Conservation (phyloP, 2,329 filamentous ascomycete species). For the Gnomoniopsis sp. region DNA sequence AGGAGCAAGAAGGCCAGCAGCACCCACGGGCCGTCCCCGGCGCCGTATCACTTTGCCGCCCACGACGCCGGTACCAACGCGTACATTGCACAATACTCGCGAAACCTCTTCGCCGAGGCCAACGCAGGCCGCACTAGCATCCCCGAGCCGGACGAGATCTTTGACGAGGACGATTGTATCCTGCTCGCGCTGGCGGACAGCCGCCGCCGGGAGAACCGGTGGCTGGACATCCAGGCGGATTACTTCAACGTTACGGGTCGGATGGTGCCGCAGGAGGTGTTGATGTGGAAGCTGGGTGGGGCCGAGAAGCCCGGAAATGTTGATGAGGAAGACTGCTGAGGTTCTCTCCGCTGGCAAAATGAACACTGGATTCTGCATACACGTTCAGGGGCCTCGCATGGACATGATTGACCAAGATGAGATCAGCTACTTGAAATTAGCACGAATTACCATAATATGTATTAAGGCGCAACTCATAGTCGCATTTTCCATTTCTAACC, state of each 20-base stretch:
- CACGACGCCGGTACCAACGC: conserved; percentile 20
- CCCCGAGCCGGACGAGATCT: conserved; percentile 12
- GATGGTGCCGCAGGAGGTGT: conserved; percentile 35
- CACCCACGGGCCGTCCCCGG: not conserved
- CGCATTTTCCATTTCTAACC: no score
- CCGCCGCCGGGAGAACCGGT: conserved; percentile 30
- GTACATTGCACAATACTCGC: conserved; percentile 13
- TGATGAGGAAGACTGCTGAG: not conserved
- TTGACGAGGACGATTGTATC: conserved; percentile 19
- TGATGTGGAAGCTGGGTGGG: conserved; percentile 34
- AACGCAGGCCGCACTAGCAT: conserved; percentile 1
- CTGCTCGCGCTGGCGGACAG: conserved; percentile 34
- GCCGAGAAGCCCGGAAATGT: conserved; percentile 16
- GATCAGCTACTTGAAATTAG: no score
- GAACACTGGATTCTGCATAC: no score
- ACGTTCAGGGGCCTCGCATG: no score
- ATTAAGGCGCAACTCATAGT: no score
- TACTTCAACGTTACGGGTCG: conserved; percentile 42
- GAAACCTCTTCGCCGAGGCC: not conserved
- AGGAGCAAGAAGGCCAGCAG: not conserved
- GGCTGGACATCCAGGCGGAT: conserved; percentile 41
- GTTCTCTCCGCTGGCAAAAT: not conserved
- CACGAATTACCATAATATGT: no score
- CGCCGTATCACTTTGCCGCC: conserved; percentile 20
- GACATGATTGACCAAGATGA: no score